Percentiles rank a stretch among this genome's conserved stretches.
Evolutionary conservation across 176 grass and related monocot species (phyloP).

Genomic region (Aegilops longissima): DNA sequence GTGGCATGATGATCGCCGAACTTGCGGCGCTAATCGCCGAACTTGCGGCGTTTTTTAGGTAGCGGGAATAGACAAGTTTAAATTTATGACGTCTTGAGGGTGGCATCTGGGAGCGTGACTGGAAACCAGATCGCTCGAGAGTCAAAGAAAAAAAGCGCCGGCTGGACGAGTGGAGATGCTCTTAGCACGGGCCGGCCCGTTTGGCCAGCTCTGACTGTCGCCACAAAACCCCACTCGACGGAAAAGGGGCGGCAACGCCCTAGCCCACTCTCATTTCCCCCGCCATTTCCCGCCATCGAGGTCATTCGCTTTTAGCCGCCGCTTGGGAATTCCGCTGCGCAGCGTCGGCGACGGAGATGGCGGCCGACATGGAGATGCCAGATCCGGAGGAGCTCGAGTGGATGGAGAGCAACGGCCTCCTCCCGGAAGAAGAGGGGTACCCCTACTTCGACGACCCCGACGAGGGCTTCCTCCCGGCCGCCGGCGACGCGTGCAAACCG

Average conservation of each 20-base stretch:
- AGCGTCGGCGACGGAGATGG: constrained; percentile 28
- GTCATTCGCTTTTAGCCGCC: constrained; percentile 17
- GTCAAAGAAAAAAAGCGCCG: too few species aligned
- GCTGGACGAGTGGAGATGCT: too few species aligned
- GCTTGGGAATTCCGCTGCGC: constrained; percentile 26
- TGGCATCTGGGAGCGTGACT: too few species aligned
- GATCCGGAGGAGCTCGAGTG: constrained; percentile 79
- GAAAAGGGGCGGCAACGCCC: not conserved
- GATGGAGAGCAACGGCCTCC: constrained; percentile 63
- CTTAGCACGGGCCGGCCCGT: too few species aligned
- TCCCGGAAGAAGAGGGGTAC: constrained; percentile 51
- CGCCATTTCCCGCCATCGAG: not conserved
- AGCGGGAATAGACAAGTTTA: too few species aligned
- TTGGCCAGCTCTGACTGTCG: too few species aligned
- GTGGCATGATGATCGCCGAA: too few species aligned
- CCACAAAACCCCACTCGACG: not conserved
- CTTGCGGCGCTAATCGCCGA: too few species aligned
- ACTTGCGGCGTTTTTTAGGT: too few species aligned
- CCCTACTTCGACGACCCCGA: constrained; percentile 27
- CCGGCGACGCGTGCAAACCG: not conserved
- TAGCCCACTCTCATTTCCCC: not conserved
- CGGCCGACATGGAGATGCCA: constrained; percentile 73
- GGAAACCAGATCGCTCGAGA: too few species aligned
- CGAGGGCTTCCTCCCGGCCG: not conserved
- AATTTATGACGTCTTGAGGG: too few species aligned